Conservation (phyloP, 208 protist genomes). For the Leptomonas seymouri region DNA sequence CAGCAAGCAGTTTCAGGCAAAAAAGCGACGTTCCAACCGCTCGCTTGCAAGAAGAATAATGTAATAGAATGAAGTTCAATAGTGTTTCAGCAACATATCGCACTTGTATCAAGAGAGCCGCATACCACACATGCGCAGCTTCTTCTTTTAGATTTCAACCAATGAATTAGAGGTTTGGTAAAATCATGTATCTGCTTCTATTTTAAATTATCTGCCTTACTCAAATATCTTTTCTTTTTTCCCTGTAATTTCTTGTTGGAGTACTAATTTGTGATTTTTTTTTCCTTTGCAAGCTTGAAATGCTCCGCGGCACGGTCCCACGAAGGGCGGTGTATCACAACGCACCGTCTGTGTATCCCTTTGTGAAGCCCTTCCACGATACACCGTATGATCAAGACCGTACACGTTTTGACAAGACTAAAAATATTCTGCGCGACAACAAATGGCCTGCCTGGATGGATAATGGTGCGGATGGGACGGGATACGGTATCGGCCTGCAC, state of each 20-base stretch:
- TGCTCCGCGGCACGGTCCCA: constrained; percentile 23
- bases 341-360: constrained; percentile 84
- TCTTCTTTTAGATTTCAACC: no score
- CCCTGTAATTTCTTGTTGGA: not conserved
- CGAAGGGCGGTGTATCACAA: constrained; percentile 80
- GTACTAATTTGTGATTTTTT: not conserved
- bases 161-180: no score
- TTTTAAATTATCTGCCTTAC: no score
- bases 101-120: no score
- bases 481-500: constrained; percentile 86
- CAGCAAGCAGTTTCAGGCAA: no score
- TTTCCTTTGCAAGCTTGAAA: constrained; percentile 2
- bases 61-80: no score
- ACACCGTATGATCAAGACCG: constrained; percentile 88
- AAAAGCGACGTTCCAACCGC: no score
- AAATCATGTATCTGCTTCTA: no score
- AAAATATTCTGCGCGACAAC: constrained; percentile 36
- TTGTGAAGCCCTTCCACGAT: constrained; percentile 87
- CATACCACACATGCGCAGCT: no score
- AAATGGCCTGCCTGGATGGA: constrained; percentile 91
- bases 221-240: not conserved
- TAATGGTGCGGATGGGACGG: constrained; percentile 82
- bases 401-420: constrained; percentile 54
- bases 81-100: no score
- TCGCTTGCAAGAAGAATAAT: no score